A percentile compares a stretch with the other conserved stretches of the same genome.
Conservation (phyloP, 371 early-diverging fungal species). For the Zopfochytrium polystomum region DNA sequence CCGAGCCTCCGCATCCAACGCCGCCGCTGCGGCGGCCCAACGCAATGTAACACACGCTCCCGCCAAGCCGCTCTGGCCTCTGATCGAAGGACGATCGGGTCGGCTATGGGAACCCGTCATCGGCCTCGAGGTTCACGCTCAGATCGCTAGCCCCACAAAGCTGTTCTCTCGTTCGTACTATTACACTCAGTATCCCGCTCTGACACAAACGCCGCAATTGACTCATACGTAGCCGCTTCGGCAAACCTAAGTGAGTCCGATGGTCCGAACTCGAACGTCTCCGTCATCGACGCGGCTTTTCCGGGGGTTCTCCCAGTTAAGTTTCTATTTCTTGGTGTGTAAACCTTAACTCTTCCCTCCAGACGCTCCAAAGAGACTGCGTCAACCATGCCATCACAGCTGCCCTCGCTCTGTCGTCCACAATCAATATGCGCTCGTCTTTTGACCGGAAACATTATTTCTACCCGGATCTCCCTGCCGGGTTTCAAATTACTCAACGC, state of each 20-base stretch:
- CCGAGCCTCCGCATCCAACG: too few relatives aligned
- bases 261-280: slow-evolving; percentile 69
- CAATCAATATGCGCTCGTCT: slow-evolving; percentile 60
- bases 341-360: slow-evolving; percentile 27
- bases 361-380: slow-evolving; percentile 66
- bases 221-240: too few relatives aligned
- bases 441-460: slow-evolving; percentile 95
- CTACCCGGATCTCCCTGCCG: slow-evolving; percentile 86
- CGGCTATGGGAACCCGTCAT: too few relatives aligned
- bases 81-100: too few relatives aligned
- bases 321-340: not conserved
- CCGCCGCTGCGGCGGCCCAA: too few relatives aligned
- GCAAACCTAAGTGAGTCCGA: slow-evolving; percentile 33
- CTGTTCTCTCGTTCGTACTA: slow-evolving; percentile 70
- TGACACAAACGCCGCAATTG: too few relatives aligned
- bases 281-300: slow-evolving; percentile 75
- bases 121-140: slow-evolving; percentile 90
- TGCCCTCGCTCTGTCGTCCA: slow-evolving; percentile 66
- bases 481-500: slow-evolving; percentile 93
- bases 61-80: too few relatives aligned
- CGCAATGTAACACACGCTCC: too few relatives aligned
- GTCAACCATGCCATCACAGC: slow-evolving; percentile 71
- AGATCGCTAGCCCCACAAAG: slow-evolving; percentile 71
- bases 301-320: slow-evolving; percentile 74
- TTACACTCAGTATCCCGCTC: too few relatives aligned